A percentile compares a stretch with the other conserved stretches of the same genome.
phyloP scores from a whole-genome alignment of 345 rosid species.

The Boechera retrofracta region DNA sequence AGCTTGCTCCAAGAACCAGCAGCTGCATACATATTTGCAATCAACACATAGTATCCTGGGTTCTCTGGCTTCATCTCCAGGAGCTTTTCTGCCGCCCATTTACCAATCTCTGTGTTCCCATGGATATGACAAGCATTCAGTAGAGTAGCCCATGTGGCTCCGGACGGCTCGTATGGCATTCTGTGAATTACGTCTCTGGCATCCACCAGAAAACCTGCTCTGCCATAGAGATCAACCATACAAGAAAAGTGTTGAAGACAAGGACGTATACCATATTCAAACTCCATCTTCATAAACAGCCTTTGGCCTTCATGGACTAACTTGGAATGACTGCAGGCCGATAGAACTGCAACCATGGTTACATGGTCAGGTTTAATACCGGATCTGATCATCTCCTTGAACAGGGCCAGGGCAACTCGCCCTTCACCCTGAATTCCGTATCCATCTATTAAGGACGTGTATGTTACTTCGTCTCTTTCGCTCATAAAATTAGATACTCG shows the following conservation, averaged over 20 bases:
- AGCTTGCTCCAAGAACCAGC: slow-evolving; percentile 72
- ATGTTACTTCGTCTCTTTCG: slow-evolving; percentile 70
- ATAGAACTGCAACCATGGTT: slow-evolving; percentile 81
- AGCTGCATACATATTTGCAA: slow-evolving; percentile 78
- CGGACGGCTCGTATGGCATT: slow-evolving; percentile 65
- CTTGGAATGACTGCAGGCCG: slow-evolving; percentile 89
- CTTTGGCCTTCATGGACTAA: slow-evolving; percentile 62
- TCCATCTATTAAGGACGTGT: slow-evolving; percentile 80
- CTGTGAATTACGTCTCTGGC: slow-evolving; percentile 57
- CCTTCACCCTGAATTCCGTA: slow-evolving; percentile 78
- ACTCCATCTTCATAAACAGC: slow-evolving; percentile 58
- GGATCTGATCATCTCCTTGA: slow-evolving; percentile 58
- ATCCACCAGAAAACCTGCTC: slow-evolving; percentile 67
- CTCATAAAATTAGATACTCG: slow-evolving; percentile 61
- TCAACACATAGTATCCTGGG: slow-evolving; percentile 72
- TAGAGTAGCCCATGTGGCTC: slow-evolving; percentile 76
- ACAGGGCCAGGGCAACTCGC: slow-evolving; percentile 54
- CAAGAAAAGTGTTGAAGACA: slow-evolving; percentile 68
- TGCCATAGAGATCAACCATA: slow-evolving; percentile 80
- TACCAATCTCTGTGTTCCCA: slow-evolving; percentile 63
- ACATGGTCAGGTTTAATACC: slow-evolving; percentile 71
- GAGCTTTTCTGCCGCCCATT: slow-evolving; percentile 81
- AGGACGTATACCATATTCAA: slow-evolving; percentile 54
- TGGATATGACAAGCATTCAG: slow-evolving; percentile 68
- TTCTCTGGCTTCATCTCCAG: slow-evolving; percentile 64